A percentile compares a stretch with the other conserved stretches of the same genome.
Evolutionary conservation across 2,329 filamentous ascomycete genomes (phyloP).

Genomic region (Exophiala sideris): DNA sequence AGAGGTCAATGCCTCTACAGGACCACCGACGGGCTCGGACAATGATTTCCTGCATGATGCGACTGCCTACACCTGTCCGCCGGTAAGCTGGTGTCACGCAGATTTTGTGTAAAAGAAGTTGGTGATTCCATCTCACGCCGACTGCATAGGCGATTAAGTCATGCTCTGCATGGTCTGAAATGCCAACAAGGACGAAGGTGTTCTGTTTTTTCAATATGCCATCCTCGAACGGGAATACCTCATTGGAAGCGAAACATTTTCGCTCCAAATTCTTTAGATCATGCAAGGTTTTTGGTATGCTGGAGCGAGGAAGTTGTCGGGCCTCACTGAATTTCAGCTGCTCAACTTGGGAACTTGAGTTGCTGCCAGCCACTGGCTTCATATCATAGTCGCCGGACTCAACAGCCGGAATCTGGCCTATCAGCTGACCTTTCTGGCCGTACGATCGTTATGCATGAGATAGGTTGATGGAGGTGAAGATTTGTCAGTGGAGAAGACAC

Average conservation of each 20-base stretch:
- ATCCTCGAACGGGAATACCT: constrained; percentile 48
- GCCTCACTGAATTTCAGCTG: constrained; percentile 5
- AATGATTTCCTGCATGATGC: constrained; percentile 44
- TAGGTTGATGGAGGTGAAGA: no score
- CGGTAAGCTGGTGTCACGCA: constrained; percentile 48
- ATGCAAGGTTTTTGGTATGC: constrained; percentile 14
- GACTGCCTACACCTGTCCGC: constrained; percentile 45
- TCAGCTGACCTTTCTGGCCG: no score
- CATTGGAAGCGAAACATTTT: constrained; percentile 50
- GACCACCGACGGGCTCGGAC: constrained; percentile 44
- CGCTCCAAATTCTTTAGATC: constrained; percentile 36
- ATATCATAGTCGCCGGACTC: no score
- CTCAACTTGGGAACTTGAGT: not conserved
- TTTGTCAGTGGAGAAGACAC: no score
- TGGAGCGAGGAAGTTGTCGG: constrained; percentile 11
- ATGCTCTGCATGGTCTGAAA: not conserved
- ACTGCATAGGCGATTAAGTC: constrained; percentile 45
- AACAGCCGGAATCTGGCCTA: no score
- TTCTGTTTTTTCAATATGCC: constrained; percentile 24
- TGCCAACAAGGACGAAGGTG: constrained; percentile 19
- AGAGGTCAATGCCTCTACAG: constrained; percentile 48
- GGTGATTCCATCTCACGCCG: constrained; percentile 43
- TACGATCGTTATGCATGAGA: no score
- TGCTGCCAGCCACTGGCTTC: not conserved
- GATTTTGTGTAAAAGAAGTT: constrained; percentile 51